These are phyloP conservation scores for Phaffomyces thermotolerans DNA, from an alignment of 805 yeast species.

Conservation along the genomic window DNA sequence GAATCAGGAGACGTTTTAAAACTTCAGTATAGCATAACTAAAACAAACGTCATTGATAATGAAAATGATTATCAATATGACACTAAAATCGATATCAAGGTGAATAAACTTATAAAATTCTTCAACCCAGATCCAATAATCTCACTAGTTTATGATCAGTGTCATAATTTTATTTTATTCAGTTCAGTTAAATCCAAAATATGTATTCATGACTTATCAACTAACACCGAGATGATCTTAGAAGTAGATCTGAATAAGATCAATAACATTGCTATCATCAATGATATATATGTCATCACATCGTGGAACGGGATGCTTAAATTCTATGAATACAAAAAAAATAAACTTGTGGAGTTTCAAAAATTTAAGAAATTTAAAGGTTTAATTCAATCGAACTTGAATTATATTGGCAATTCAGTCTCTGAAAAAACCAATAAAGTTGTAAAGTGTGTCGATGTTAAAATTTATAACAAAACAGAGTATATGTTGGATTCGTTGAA, in stretches of 20 bases:
- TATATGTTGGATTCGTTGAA: not conserved
- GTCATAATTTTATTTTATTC: constrained; percentile 26
- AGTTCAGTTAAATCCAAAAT: constrained; percentile 45
- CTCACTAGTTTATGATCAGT: constrained; percentile 29
- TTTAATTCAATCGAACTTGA: constrained; percentile 22
- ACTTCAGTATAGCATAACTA: too few relatives aligned
- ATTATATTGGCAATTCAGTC: constrained; percentile 23
- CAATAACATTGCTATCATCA: constrained; percentile 19
- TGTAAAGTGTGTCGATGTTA: constrained; percentile 12
- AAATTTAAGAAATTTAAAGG: constrained; percentile 21
- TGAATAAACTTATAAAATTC: constrained; percentile 1
- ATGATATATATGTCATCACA: constrained; percentile 26
- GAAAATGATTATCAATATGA: constrained; percentile 12
- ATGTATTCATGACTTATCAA: constrained; percentile 20
- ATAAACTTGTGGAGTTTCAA: constrained; percentile 12
- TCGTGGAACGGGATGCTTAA: constrained; percentile 49
- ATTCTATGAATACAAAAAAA: constrained; percentile 22
- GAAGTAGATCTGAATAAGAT: constrained; percentile 28
- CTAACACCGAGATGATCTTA: not conserved
- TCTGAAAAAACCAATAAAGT: constrained; percentile 18
- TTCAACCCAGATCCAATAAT: constrained; percentile 47
- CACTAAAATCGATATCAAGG: constrained; percentile 13
- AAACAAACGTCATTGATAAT: too few relatives aligned
- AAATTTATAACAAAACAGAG: too few relatives aligned
- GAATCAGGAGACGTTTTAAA: constrained; percentile 60